A percentile compares a stretch with the other conserved stretches of the same genome.
Conservation (phyloP, 2,329 filamentous ascomycete species). For the Diaporthe australafricana region DNA sequence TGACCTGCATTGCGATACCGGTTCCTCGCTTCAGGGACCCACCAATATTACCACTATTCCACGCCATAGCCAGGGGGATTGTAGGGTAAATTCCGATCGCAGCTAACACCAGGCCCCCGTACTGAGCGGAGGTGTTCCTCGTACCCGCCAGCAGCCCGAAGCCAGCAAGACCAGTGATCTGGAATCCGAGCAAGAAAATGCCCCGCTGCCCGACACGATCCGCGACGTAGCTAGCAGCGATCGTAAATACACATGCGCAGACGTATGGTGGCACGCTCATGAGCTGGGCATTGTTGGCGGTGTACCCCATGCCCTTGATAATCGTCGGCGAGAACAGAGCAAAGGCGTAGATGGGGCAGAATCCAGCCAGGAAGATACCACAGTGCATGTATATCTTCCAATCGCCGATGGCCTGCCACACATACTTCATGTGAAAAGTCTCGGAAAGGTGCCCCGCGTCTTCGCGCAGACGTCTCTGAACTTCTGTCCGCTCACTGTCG, state of each 20-base stretch:
- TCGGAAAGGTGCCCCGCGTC: slow-evolving; percentile 63
- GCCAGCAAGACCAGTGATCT: slow-evolving; percentile 57
- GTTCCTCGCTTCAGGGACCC: slow-evolving; percentile 45
- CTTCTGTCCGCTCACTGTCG: slow-evolving; percentile 54
- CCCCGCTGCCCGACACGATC: slow-evolving; percentile 46
- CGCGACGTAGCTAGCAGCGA: slow-evolving; percentile 57
- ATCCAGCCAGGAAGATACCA: slow-evolving; percentile 71
- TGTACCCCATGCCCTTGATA: slow-evolving; percentile 63
- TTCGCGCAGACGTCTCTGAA: slow-evolving; percentile 55
- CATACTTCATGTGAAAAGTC: slow-evolving; percentile 66
- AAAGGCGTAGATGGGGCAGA: slow-evolving; percentile 69
- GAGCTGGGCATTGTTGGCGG: slow-evolving; percentile 66
- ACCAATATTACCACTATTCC: slow-evolving; percentile 70
- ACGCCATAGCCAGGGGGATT: slow-evolving; percentile 66
- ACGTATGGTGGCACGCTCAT: slow-evolving; percentile 73
- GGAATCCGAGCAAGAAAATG: slow-evolving; percentile 56
- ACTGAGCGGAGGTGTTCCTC: slow-evolving; percentile 55
- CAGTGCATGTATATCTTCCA: slow-evolving; percentile 69
- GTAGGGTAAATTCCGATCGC: slow-evolving; percentile 64
- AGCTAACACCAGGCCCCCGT: slow-evolving; percentile 59
- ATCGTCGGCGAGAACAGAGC: slow-evolving; percentile 73
- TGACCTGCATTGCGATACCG: slow-evolving; percentile 40
- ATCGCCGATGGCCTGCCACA: slow-evolving; percentile 67
- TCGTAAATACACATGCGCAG: slow-evolving; percentile 64
- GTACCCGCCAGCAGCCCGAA: slow-evolving; percentile 55